Percentiles rank a stretch among this genome's conserved stretches.
phyloP scores from a whole-genome alignment of 306 rosid genomes.

The Fagus crenata region DNA sequence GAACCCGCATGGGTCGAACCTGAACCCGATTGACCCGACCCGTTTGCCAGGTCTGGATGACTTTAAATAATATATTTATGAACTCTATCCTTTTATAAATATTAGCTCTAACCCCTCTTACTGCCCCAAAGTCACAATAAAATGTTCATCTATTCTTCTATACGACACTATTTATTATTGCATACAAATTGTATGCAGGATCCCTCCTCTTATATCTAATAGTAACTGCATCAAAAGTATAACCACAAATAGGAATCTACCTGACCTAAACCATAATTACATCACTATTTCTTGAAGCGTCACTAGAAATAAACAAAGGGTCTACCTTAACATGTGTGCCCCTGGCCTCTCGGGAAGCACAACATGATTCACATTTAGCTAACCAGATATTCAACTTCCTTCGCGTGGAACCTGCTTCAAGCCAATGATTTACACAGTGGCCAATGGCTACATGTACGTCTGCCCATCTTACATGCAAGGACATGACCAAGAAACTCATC shows the following conservation, averaged over 20 bases:
- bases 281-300: conserved; percentile 18
- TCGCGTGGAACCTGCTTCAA: conserved; percentile 11
- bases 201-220: conserved; percentile 9
- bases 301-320: neutral
- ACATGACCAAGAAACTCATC: neutral
- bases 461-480: conserved; percentile 16
- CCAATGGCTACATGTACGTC: conserved; percentile 3
- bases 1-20: no score
- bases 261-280: conserved; percentile 39
- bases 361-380: conserved; percentile 13
- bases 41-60: no score
- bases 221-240: conserved; percentile 1
- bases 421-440: conserved; percentile 37
- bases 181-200: neutral
- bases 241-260: conserved; percentile 19
- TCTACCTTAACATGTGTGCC: neutral
- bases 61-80: no score
- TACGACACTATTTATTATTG: conserved; percentile 4
- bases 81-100: no score
- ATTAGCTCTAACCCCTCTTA: no score
- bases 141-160: neutral
- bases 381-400: conserved; percentile 15
- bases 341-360: no score
- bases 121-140: no score
- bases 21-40: no score